Evolutionary conservation across 202 grass and related monocot genomes (phyloP).

Genomic region (Saccharum hybrid): DNA sequence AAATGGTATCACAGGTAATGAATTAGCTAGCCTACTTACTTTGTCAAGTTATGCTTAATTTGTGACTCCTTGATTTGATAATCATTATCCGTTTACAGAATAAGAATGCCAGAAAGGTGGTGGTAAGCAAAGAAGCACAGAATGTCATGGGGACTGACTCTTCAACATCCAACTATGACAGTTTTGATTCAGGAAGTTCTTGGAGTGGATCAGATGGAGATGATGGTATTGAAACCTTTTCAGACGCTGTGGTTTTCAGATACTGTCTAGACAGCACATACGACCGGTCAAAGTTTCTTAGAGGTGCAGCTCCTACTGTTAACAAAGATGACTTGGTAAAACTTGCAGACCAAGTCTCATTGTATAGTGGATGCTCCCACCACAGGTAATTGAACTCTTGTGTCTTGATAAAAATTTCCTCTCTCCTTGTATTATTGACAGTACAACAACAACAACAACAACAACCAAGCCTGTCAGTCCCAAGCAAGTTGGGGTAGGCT

Average conservation of each 20-base stretch:
- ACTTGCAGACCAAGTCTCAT: conserved; percentile 70
- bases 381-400: conserved; percentile 65
- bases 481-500: too few relatives aligned
- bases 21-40: conserved; percentile 24
- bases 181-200: conserved; percentile 61
- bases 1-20: conserved; percentile 57
- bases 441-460: too few relatives aligned
- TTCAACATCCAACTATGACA: conserved; percentile 72
- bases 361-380: conserved; percentile 94
- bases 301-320: conserved; percentile 52
- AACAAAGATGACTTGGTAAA: conserved; percentile 70
- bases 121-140: conserved; percentile 47
- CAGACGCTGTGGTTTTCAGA: conserved; percentile 74
- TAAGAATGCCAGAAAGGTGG: conserved; percentile 42
- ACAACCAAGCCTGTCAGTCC: too few relatives aligned
- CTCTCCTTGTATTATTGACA: conserved; percentile 32
- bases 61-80: conserved; percentile 12
- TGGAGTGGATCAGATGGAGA: conserved; percentile 63
- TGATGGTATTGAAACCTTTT: conserved; percentile 49
- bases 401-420: conserved; percentile 29
- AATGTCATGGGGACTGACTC: conserved; percentile 59
- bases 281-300: conserved; percentile 72
- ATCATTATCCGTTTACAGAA: conserved; percentile 27
- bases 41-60: conserved; percentile 42
- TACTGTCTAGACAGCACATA: conserved; percentile 80